Evolutionary conservation across 116 monocot species (phyloP).

Genomic region (Dioscorea cayenensis): DNA sequence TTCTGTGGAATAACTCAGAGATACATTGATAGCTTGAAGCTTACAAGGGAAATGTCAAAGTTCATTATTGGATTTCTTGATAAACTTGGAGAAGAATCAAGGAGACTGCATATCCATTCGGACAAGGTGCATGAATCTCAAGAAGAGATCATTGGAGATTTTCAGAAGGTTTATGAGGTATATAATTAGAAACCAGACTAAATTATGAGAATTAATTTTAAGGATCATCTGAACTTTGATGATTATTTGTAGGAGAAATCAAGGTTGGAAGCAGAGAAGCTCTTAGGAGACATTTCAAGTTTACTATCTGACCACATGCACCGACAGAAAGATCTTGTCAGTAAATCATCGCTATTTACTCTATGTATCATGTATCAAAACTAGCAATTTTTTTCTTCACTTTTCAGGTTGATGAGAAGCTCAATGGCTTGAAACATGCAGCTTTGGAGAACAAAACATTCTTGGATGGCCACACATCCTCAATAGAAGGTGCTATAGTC

Average conservation of each 20-base stretch:
- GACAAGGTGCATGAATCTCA: constrained; percentile 39
- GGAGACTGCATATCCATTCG: constrained; percentile 42
- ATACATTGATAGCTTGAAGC: constrained; percentile 34
- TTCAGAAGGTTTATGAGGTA: constrained; percentile 79
- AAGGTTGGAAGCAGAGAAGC: constrained; percentile 57
- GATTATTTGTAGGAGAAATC: constrained; percentile 60
- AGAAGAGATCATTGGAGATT: constrained; percentile 36
- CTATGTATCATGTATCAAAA: background rate
- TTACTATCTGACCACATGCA: constrained; percentile 56
- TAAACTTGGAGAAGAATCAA: constrained; percentile 33
- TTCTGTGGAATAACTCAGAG: constrained; percentile 25
- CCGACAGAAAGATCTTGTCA: constrained; percentile 64
- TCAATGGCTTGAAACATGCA: constrained; percentile 31
- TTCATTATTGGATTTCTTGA: constrained; percentile 49
- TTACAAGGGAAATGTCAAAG: constrained; percentile 51
- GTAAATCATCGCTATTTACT: background rate
- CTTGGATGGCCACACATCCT: constrained; percentile 38
- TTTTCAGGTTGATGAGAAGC: constrained; percentile 55
- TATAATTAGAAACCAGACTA: background rate
- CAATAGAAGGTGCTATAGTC: constrained; percentile 21
- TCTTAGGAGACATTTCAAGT: constrained; percentile 51
- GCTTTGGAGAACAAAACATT: constrained; percentile 44
- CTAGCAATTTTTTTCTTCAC: background rate
- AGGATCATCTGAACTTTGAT: background rate
- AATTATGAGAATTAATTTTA: background rate